Evolutionary conservation across 805 yeast genomes (phyloP).

Genomic region (Ogataea populi-albae): DNA sequence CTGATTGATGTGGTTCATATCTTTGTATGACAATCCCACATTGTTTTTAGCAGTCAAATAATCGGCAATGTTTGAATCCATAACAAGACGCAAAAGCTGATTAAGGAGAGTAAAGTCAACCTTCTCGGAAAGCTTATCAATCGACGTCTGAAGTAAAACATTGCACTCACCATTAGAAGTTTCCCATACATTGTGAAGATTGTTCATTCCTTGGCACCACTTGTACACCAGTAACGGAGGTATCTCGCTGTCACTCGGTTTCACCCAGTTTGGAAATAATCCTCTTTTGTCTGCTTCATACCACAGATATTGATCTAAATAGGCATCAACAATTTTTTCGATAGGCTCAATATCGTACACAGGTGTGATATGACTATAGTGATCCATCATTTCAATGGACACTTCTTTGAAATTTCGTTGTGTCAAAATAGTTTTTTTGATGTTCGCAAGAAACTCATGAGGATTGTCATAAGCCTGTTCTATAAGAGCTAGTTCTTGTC

Average conservation of each 20-base stretch:
- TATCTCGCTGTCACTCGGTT: conserved; percentile 90
- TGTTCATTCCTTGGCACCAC: conserved; percentile 91
- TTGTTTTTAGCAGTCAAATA: conserved; percentile 91
- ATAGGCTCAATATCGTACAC: conserved; percentile 86
- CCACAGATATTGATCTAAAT: conserved; percentile 93
- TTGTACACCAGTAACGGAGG: conserved; percentile 90
- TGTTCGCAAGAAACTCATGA: conserved; percentile 81
- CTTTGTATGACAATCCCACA: conserved; percentile 77
- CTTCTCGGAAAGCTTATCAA: conserved; percentile 74
- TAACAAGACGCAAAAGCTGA: conserved; percentile 70
- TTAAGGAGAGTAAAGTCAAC: conserved; percentile 86
- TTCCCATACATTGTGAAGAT: conserved; percentile 76
- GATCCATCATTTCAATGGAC: conserved; percentile 85
- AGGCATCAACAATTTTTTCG: conserved; percentile 95
- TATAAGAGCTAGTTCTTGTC: conserved; percentile 89
- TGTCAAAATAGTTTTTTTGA: conserved; percentile 77
- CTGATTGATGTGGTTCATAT: conserved; percentile 90
- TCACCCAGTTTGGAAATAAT: conserved; percentile 93
- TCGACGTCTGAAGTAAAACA: conserved; percentile 77
- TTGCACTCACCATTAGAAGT: conserved; percentile 69
- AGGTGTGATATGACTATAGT: conserved; percentile 79
- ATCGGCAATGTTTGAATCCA: conserved; percentile 91
- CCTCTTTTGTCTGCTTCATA: conserved; percentile 87
- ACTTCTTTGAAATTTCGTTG: conserved; percentile 93
- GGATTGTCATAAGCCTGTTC: conserved; percentile 98